Conservation (phyloP, 2,329 filamentous ascomycete genomes). For the Ophiostoma quercus region DNA sequence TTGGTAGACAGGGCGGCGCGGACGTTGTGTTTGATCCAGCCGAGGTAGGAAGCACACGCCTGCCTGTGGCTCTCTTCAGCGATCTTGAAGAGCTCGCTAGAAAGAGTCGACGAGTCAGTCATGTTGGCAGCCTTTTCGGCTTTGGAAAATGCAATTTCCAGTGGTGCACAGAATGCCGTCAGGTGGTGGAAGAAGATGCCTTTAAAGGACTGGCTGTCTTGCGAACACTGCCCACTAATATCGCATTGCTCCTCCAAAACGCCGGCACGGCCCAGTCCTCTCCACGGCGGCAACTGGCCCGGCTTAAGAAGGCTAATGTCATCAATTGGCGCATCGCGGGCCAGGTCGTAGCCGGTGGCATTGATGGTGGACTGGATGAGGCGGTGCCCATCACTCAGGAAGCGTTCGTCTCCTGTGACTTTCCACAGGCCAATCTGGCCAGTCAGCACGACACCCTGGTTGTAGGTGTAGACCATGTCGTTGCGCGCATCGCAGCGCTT, state of each 20-base stretch:
- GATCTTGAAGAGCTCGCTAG: conserved; percentile 13
- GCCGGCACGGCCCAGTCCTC: conserved; percentile 70
- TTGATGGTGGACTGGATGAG: conserved; percentile 68
- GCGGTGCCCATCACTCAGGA: conserved; percentile 72
- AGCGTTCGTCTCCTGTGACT: conserved; percentile 64
- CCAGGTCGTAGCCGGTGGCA: conserved; percentile 69
- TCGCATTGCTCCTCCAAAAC: conserved; percentile 84
- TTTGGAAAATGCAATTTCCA: conserved; percentile 36
- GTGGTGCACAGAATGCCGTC: conserved; percentile 65
- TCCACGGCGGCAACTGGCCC: conserved; percentile 53
- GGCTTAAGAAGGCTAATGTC: conserved; percentile 33
- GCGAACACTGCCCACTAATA: conserved; percentile 64
- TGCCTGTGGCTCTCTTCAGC: conserved; percentile 43
- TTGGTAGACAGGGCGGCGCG: conserved; percentile 65
- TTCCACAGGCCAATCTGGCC: conserved; percentile 76
- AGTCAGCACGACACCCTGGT: conserved; percentile 84
- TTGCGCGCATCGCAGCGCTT: conserved; percentile 74
- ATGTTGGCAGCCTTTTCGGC: background rate
- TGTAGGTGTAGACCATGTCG: conserved; percentile 91
- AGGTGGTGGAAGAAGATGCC: conserved; percentile 92
- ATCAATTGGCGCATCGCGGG: conserved; percentile 41
- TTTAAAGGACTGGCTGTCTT: conserved; percentile 87
- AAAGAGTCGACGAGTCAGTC: background rate
- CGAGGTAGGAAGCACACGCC: conserved; percentile 60
- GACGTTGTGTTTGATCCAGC: conserved; percentile 77